Evolutionary conservation across 352 stramenopile species (phyloP).

Genomic region (Pythium sukuiense): DNA sequence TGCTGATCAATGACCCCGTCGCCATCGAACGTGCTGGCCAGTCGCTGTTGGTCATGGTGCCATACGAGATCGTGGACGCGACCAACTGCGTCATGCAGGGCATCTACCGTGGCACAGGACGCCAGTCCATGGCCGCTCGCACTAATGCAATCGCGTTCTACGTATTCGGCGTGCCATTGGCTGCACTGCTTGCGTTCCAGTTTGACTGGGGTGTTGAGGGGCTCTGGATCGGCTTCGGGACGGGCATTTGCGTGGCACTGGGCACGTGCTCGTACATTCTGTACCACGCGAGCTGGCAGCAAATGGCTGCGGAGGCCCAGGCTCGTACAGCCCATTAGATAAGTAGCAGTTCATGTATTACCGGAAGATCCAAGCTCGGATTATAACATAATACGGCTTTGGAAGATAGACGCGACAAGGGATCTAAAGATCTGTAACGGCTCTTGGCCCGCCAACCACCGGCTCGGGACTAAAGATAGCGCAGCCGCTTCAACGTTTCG

Average conservation of each 20-base stretch:
- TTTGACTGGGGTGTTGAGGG: conserved; percentile 55
- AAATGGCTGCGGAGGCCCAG: conserved; percentile 53
- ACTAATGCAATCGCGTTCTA: conserved; percentile 84
- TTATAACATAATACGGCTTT: conserved; percentile 11
- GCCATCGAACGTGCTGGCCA: conserved; percentile 46
- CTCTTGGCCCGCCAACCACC: not conserved
- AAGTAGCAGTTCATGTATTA: not conserved
- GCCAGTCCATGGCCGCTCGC: conserved; percentile 66
- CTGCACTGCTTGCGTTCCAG: conserved; percentile 57
- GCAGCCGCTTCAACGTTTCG: not conserved
- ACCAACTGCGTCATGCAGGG: conserved; percentile 74
- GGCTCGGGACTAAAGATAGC: not conserved
- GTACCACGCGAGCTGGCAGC: conserved; percentile 57
- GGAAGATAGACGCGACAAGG: not conserved
- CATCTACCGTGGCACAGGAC: conserved; percentile 73
- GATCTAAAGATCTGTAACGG: not conserved
- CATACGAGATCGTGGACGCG: conserved; percentile 77
- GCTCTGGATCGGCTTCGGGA: conserved; percentile 79
- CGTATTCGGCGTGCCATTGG: conserved; percentile 70
- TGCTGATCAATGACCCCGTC: conserved; percentile 56
- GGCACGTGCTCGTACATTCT: conserved; percentile 44
- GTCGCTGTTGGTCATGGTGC: conserved; percentile 63
- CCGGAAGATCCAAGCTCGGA: not conserved
- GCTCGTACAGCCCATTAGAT: conserved; percentile 43
- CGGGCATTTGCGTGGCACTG: conserved; percentile 43